Conservation (phyloP, 2,329 filamentous ascomycete genomes). For the Claviceps monticola region DNA sequence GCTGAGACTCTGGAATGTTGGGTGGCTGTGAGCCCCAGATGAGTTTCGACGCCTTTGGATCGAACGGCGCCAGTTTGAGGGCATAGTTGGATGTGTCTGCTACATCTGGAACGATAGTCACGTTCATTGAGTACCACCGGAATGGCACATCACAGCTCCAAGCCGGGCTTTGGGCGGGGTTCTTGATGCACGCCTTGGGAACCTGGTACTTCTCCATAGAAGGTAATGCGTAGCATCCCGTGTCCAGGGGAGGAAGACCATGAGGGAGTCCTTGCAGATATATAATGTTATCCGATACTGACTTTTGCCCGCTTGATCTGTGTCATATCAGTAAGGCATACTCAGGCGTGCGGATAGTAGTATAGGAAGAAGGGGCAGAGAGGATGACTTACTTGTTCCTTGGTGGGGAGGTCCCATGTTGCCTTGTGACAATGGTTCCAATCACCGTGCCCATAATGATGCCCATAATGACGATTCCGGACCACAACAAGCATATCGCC, state of each 20-base stretch:
- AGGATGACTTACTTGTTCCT: constrained; percentile 13
- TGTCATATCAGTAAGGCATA: background rate
- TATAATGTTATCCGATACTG: constrained; percentile 31
- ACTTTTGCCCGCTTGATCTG: constrained; percentile 13
- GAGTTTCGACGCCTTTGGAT: constrained; percentile 25
- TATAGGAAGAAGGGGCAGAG: background rate
- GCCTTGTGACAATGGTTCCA: constrained; percentile 12
- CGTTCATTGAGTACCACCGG: constrained; percentile 28
- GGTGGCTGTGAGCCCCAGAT: constrained; percentile 43
- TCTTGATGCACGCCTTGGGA: constrained; percentile 42
- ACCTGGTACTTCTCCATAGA: constrained; percentile 34
- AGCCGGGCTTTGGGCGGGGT: constrained; percentile 38
- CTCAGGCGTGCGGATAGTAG: background rate
- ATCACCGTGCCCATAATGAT: constrained; percentile 42
- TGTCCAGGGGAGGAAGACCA: constrained; percentile 36
- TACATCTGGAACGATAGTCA: constrained; percentile 17
- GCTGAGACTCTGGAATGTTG: constrained; percentile 22
- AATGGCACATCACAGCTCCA: constrained; percentile 49
- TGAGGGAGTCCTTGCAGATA: constrained; percentile 36
- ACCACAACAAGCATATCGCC: constrained; percentile 38
- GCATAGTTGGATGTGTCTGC: constrained; percentile 25
- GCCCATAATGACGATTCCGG: constrained; percentile 37
- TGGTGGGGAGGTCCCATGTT: constrained; percentile 1
- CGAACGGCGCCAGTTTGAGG: constrained; percentile 24
- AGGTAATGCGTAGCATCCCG: constrained; percentile 43